A percentile compares a stretch with the other conserved stretches of the same genome.
These are phyloP conservation scores for Scytalidium sp. DNA, from an alignment of 2,329 filamentous ascomycete species.

Conservation along the genomic window DNA sequence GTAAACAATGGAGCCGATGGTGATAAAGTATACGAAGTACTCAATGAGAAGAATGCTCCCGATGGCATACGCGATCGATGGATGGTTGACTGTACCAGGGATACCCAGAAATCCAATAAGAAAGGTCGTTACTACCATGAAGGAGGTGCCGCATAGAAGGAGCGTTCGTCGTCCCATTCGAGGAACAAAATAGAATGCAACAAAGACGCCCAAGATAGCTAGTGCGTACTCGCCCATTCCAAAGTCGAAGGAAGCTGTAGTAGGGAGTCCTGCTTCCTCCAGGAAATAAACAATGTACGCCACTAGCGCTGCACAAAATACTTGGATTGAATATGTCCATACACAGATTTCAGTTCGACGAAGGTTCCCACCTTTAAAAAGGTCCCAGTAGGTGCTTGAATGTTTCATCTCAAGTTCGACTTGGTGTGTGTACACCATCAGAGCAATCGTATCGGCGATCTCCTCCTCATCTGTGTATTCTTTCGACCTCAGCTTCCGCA, in stretches of 20 bases:
- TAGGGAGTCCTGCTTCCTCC: constrained; percentile 51
- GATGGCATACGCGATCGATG: constrained; percentile 20
- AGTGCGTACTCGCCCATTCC: constrained; percentile 52
- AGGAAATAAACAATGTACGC: constrained; percentile 43
- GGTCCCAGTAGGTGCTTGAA: constrained; percentile 45
- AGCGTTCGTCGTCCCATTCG: constrained; percentile 43
- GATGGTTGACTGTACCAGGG: constrained; percentile 19
- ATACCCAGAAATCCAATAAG: constrained; percentile 36
- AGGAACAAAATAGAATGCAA: constrained; percentile 44
- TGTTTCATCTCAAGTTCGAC: constrained; percentile 43
- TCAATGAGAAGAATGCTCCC: constrained; percentile 71
- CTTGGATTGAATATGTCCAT: constrained; percentile 37
- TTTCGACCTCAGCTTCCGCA: constrained; percentile 11
- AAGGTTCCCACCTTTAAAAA: constrained; percentile 49
- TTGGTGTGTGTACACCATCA: constrained; percentile 54
- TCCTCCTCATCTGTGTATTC: constrained; percentile 14
- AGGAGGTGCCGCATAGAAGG: constrained; percentile 43
- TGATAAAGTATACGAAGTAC: constrained; percentile 79
- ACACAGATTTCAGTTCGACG: constrained; percentile 47
- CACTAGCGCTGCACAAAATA: constrained; percentile 31
- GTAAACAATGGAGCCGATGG: constrained; percentile 84
- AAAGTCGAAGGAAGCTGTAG: constrained; percentile 52
- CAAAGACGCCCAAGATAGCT: constrained; percentile 46
- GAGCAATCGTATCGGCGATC: constrained; percentile 63
- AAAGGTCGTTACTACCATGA: constrained; percentile 41